These are phyloP conservation scores for Xylariaceae sp. DNA, from an alignment of 2,329 filamentous ascomycete genomes.

Conservation along the genomic window DNA sequence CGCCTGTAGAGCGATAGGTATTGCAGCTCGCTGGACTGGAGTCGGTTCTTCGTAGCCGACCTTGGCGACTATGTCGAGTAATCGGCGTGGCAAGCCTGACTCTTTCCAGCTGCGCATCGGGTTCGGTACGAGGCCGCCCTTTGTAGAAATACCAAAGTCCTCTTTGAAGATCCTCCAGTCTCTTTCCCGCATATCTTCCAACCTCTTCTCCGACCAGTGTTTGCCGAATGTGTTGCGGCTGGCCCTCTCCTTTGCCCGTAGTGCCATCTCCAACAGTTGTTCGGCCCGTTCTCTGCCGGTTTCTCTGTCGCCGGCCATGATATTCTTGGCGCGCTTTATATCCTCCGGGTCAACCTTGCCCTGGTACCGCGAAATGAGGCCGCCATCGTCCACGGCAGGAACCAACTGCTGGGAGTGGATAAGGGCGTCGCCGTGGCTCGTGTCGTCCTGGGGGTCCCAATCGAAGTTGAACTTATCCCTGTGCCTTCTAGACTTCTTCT, in stretches of 20 bases:
- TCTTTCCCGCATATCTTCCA: constrained; percentile 91
- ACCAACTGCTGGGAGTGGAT: constrained; percentile 66
- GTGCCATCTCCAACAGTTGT: constrained; percentile 80
- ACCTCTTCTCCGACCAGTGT: constrained; percentile 90
- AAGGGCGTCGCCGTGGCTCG: constrained; percentile 74
- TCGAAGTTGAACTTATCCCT: constrained; percentile 99
- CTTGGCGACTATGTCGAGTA: constrained; percentile 75
- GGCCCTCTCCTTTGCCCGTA: constrained; percentile 67
- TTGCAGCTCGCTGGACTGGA: constrained; percentile 87
- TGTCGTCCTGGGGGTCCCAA: constrained; percentile 94
- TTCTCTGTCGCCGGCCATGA: constrained; percentile 70
- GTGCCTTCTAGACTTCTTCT: constrained; percentile 90
- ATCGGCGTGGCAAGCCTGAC: constrained; percentile 67
- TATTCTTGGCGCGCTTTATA: constrained; percentile 57
- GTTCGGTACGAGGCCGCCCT: constrained; percentile 85
- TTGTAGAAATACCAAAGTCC: constrained; percentile 94
- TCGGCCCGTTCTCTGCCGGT: constrained; percentile 70
- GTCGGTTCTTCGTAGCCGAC: constrained; percentile 92
- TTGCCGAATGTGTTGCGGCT: constrained; percentile 74
- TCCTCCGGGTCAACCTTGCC: constrained; percentile 52
- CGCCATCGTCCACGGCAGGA: constrained; percentile 53
- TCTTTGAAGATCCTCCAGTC: constrained; percentile 99
- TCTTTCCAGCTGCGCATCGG: constrained; percentile 95
- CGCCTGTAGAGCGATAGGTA: constrained; percentile 87
- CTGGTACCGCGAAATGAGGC: constrained; percentile 43